These are phyloP conservation scores for Coemansia sp. DNA, from an alignment of 192 early-diverging fungal genomes.

Conservation along the genomic window DNA sequence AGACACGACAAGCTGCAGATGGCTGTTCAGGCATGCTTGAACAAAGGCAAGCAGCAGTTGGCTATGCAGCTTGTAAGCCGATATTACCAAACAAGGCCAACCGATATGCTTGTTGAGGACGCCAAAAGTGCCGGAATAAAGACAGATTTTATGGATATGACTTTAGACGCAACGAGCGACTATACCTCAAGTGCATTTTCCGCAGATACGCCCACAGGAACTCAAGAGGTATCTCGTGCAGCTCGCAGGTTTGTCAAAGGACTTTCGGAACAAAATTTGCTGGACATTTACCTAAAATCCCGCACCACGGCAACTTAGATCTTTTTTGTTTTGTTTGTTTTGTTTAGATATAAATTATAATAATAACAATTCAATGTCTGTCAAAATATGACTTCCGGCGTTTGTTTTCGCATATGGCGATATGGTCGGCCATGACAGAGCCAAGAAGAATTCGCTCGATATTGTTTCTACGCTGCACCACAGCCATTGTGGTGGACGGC, in stretches of 20 bases:
- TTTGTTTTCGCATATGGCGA: slow-evolving; percentile 34
- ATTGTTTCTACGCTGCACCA: slow-evolving; percentile 22
- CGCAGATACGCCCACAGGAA: slow-evolving; percentile 2
- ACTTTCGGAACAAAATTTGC: slow-evolving; percentile 30
- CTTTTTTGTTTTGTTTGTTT: neutral
- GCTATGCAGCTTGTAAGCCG: slow-evolving; percentile 36
- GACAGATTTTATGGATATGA: neutral
- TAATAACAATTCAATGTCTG: neutral
- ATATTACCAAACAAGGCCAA: slow-evolving; percentile 39
- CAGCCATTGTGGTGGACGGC: slow-evolving; percentile 40
- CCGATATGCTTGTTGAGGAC: slow-evolving; percentile 27
- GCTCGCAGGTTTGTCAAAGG: slow-evolving; percentile 12
- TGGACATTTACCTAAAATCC: slow-evolving; percentile 36
- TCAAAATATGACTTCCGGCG: neutral
- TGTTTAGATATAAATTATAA: slow-evolving; percentile 3
- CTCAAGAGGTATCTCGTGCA: slow-evolving; percentile 19
- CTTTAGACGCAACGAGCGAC: neutral
- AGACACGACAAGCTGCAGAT: slow-evolving; percentile 29
- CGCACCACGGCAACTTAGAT: slow-evolving; percentile 6
- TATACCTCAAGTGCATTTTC: neutral
- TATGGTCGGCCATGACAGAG: slow-evolving; percentile 48
- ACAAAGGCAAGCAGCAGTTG: slow-evolving; percentile 31
- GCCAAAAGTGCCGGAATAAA: slow-evolving; percentile 23
- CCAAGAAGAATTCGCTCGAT: slow-evolving; percentile 39
- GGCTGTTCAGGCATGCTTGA: slow-evolving; percentile 34